Evolutionary conservation across 345 rosid genomes (phyloP).

Genomic region (Pugionium dolabratum): DNA sequence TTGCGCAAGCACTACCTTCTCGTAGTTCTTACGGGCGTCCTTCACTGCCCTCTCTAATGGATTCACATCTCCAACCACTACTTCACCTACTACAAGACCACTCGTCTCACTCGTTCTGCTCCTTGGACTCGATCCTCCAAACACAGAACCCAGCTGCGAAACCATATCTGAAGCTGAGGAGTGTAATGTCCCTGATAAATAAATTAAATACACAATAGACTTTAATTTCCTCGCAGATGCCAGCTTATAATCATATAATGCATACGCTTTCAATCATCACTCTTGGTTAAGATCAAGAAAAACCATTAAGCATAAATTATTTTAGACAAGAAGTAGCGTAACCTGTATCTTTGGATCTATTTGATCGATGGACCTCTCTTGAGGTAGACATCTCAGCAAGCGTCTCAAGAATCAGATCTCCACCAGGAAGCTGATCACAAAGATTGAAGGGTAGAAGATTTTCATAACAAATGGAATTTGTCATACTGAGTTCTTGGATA

Average conservation of each 20-base stretch:
- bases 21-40: conserved; percentile 75
- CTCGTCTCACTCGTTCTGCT: conserved; percentile 34
- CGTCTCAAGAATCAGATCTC: conserved; percentile 85
- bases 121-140: conserved; percentile 65
- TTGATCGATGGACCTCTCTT: conserved; percentile 55
- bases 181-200: conserved; percentile 45
- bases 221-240: not conserved
- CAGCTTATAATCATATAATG: not conserved
- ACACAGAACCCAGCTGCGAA: conserved; percentile 74
- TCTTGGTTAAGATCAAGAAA: conserved; percentile 22
- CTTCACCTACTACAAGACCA: conserved; percentile 73
- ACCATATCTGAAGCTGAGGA: conserved; percentile 81
- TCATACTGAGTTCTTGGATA: conserved; percentile 61
- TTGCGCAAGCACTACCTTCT: conserved; percentile 75
- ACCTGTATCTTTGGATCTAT: conserved; percentile 46
- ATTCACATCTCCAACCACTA: conserved; percentile 85
- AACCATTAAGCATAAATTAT: not conserved
- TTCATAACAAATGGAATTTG: conserved; percentile 45
- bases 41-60: conserved; percentile 75
- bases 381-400: conserved; percentile 69
- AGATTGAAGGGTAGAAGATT: conserved; percentile 83
- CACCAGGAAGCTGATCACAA: conserved; percentile 95
- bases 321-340: conserved; percentile 26
- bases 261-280: conserved; percentile 8
- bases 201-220: conserved; percentile 7